These are phyloP conservation scores for Cutaneotrichosporon arboriforme DNA, from an alignment of 1,284 basidiomycete genomes.

Conservation along the genomic window DNA sequence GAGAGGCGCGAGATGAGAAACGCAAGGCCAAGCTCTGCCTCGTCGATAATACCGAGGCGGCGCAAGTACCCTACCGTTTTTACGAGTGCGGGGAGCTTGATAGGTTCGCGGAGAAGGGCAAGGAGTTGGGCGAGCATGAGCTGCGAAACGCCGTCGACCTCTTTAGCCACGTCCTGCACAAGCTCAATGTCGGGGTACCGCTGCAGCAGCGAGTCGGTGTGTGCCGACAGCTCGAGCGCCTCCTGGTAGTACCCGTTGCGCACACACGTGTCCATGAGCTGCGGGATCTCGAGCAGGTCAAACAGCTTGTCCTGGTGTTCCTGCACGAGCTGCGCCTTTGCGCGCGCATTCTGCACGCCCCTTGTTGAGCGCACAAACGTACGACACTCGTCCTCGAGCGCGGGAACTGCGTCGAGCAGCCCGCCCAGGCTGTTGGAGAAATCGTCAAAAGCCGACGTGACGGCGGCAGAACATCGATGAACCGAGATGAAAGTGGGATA, in stretches of 20 bases:
- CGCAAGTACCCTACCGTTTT: conserved; percentile 80
- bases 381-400: conserved; percentile 62
- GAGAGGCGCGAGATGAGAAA: conserved; percentile 62
- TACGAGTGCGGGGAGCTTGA: conserved; percentile 82
- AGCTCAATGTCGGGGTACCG: conserved; percentile 51
- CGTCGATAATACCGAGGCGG: conserved; percentile 62
- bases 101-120: conserved; percentile 69
- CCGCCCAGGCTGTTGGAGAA: conserved; percentile 60
- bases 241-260: conserved; percentile 86
- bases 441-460: conserved; percentile 62
- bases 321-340: conserved; percentile 69
- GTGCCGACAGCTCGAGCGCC: conserved; percentile 71
- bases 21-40: conserved; percentile 61
- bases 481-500: conserved; percentile 82
- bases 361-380: conserved; percentile 59
- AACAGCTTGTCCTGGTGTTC: conserved; percentile 86
- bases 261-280: conserved; percentile 84
- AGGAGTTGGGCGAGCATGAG: conserved; percentile 60
- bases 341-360: conserved; percentile 60
- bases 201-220: conserved; percentile 54
- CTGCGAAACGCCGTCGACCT: conserved; percentile 62
- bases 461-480: conserved; percentile 55
- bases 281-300: conserved; percentile 81
- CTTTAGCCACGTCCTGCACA: conserved; percentile 59
- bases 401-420: conserved; percentile 63